phyloP scores from a whole-genome alignment of 805 yeast genomes.

The Teunomyces aglyptinius region DNA sequence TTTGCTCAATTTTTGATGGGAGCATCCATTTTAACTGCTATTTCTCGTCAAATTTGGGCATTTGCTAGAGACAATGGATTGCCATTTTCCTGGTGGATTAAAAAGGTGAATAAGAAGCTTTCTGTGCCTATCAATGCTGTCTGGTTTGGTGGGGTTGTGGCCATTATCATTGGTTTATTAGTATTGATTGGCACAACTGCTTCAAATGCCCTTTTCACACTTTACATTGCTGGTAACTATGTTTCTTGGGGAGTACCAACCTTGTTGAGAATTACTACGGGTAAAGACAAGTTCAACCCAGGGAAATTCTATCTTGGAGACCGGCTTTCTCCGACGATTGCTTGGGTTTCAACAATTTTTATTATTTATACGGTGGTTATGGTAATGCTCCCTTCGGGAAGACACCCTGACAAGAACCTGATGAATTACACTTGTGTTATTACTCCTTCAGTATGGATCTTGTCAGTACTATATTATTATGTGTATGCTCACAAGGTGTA shows the following conservation, averaged over 20 bases:
- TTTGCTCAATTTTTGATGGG: conserved; percentile 68
- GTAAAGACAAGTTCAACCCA: conserved; percentile 46
- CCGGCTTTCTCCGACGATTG: background rate
- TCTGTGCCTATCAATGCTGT: conserved; percentile 67
- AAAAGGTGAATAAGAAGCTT: conserved; percentile 53
- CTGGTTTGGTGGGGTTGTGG: conserved; percentile 47
- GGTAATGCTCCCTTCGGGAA: conserved; percentile 59
- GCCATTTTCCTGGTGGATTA: conserved; percentile 56
- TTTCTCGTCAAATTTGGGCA: conserved; percentile 72
- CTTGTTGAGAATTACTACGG: conserved; percentile 47
- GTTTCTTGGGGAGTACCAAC: conserved; percentile 65
- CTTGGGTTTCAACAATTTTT: conserved; percentile 41
- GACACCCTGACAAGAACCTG: conserved; percentile 38
- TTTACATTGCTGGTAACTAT: conserved; percentile 61
- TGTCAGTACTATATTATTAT: conserved; percentile 51
- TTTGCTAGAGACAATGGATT: conserved; percentile 76
- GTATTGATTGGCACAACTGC: conserved; percentile 57
- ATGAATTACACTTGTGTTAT: conserved; percentile 75
- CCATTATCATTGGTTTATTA: conserved; percentile 53
- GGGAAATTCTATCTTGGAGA: conserved; percentile 68
- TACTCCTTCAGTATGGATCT: conserved; percentile 59
- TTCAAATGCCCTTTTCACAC: conserved; percentile 60
- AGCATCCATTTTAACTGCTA: conserved; percentile 57
- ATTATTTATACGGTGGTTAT: conserved; percentile 52
- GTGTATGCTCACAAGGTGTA: conserved; percentile 53